Percentiles rank a stretch among this genome's conserved stretches.
These are phyloP conservation scores for Alternaria sp. DNA, from an alignment of 2,329 filamentous ascomycete species.

Conservation along the genomic window DNA sequence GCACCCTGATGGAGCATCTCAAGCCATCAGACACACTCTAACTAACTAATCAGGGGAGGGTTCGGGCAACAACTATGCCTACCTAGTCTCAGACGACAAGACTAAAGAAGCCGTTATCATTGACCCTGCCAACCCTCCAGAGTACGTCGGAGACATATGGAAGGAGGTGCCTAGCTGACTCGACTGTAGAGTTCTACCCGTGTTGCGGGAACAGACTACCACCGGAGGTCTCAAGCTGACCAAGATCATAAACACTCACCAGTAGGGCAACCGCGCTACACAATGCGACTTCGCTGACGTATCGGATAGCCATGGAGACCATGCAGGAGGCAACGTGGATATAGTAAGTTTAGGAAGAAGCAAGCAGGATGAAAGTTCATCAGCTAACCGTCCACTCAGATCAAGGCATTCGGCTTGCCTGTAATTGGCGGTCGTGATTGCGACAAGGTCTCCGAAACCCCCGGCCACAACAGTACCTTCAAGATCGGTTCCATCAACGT, in stretches of 20 bases:
- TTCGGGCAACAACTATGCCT: slow-evolving; percentile 82
- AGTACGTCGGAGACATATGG: slow-evolving; percentile 60
- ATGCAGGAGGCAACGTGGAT: slow-evolving; percentile 88
- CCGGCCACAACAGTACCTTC: slow-evolving; percentile 76
- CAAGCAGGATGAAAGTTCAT: background rate
- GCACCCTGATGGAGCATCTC: slow-evolving; percentile 20
- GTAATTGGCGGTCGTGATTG: slow-evolving; percentile 91
- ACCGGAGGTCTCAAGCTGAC: slow-evolving; percentile 79
- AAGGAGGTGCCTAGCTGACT: background rate
- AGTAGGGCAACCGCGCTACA: slow-evolving; percentile 64
- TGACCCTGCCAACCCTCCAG: slow-evolving; percentile 78
- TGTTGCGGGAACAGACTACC: slow-evolving; percentile 74
- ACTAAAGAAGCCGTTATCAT: slow-evolving; percentile 66
- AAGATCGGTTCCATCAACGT: slow-evolving; percentile 83
- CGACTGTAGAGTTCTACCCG: slow-evolving; percentile 61
- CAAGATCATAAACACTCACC: slow-evolving; percentile 94
- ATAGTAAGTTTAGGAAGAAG: slow-evolving; percentile 61
- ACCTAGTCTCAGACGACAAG: slow-evolving; percentile 61
- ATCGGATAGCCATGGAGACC: slow-evolving; percentile 80
- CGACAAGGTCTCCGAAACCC: slow-evolving; percentile 77
- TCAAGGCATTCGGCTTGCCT: slow-evolving; percentile 68
- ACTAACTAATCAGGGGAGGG: slow-evolving; percentile 68
- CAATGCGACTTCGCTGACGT: slow-evolving; percentile 5
- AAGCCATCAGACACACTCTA: background rate
- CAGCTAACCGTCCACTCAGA: slow-evolving; percentile 44